phyloP scores from a whole-genome alignment of 1,284 basidiomycete genomes.

The Trametes polyzona region DNA sequence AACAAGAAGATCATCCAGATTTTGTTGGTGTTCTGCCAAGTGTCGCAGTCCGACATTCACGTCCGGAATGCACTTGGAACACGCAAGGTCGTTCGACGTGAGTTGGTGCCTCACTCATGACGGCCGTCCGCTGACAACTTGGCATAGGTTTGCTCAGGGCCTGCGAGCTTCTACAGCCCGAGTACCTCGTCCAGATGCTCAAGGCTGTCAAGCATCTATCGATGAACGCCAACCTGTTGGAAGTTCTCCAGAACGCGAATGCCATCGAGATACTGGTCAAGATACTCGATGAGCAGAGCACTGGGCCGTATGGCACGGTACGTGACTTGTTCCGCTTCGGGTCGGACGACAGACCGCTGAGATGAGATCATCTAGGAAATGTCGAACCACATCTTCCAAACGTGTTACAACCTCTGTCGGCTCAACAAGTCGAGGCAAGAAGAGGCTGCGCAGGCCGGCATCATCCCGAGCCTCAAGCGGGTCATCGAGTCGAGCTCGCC shows the following conservation, averaged over 20 bases:
- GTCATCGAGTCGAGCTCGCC: conserved; percentile 89
- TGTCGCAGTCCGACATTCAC: conserved; percentile 91
- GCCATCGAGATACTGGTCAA: conserved; percentile 89
- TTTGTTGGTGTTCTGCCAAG: conserved; percentile 91
- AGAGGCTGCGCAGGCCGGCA: conserved; percentile 94
- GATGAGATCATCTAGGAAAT: conserved; percentile 69
- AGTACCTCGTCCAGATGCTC: conserved; percentile 86
- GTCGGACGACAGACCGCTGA: not conserved
- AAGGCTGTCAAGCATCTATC: conserved; percentile 97
- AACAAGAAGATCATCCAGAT: conserved; percentile 91
- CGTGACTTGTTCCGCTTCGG: conserved; percentile 32
- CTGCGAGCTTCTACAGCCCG: conserved; percentile 81
- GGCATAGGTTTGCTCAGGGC: conserved; percentile 88
- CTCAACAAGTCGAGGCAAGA: conserved; percentile 94
- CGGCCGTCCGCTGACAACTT: no score
- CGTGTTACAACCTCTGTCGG: conserved; percentile 93
- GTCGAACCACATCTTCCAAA: conserved; percentile 92
- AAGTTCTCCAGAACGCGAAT: conserved; percentile 95
- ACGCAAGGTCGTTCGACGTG: conserved; percentile 87
- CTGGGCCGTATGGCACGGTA: conserved; percentile 83
- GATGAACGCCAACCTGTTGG: conserved; percentile 88
- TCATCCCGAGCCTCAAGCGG: conserved; percentile 88
- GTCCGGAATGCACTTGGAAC: conserved; percentile 91
- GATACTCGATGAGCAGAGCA: conserved; percentile 81
- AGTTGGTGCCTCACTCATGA: conserved; percentile 38